phyloP scores from a whole-genome alignment of 495 filamentous ascomycete genomes.

The Penicillium coprophilum region DNA sequence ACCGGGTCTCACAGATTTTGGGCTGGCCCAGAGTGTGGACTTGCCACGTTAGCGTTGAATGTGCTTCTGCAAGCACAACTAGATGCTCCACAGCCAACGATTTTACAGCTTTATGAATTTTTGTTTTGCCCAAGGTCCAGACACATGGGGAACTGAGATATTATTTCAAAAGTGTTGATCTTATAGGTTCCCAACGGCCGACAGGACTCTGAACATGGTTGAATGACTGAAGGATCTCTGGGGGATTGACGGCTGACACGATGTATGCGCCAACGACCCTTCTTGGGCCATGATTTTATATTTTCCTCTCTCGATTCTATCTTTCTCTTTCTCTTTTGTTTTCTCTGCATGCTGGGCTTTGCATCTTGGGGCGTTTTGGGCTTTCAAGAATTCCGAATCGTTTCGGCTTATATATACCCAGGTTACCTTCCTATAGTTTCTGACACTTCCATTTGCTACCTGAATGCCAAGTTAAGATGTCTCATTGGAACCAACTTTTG shows the following conservation, averaged over 20 bases:
- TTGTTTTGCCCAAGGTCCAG: not conserved
- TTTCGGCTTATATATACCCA: slow-evolving; percentile 32
- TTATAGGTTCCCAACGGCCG: not conserved
- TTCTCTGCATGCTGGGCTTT: slow-evolving; percentile 6
- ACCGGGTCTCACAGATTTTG: not conserved
- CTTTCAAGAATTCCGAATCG: slow-evolving; percentile 2
- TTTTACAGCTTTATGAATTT: not conserved
- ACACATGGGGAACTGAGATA: not conserved
- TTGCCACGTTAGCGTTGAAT: not conserved
- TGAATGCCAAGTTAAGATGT: slow-evolving; percentile 9
- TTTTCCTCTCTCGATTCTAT: not conserved
- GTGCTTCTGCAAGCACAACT: not conserved
- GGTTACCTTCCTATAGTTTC: slow-evolving; percentile 15
- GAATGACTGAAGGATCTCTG: not conserved
- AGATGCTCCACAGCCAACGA: not conserved
- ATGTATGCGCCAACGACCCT: not conserved
- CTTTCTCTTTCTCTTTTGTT: slow-evolving; percentile 6
- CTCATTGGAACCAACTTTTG: slow-evolving; percentile 3
- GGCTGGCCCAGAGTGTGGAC: slow-evolving; percentile 5
- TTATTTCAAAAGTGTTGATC: not conserved
- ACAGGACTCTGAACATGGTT: not conserved
- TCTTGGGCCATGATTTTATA: not conserved
- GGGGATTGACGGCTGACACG: slow-evolving; percentile 1
- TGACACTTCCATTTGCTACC: slow-evolving; percentile 22
- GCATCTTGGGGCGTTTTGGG: slow-evolving; percentile 8